phyloP scores from a whole-genome alignment of 2,329 filamentous ascomycete species.

The Fusarium sp. region DNA sequence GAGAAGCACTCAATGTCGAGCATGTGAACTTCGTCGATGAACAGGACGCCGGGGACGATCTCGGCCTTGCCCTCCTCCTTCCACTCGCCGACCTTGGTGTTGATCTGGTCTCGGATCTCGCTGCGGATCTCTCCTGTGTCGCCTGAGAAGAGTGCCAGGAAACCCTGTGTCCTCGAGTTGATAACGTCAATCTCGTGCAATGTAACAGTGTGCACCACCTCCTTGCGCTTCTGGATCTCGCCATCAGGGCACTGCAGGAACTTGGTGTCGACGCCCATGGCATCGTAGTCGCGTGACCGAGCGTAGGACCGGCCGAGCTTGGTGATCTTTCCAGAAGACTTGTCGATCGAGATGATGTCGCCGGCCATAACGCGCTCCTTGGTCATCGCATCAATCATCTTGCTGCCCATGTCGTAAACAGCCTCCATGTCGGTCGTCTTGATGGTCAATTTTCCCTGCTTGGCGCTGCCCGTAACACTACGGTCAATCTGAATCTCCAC shows the following conservation, averaged over 20 bases:
- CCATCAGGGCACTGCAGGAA: slow-evolving; percentile 98
- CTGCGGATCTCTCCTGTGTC: slow-evolving; percentile 98
- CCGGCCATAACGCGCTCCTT: slow-evolving; percentile 99
- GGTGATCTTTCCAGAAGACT: slow-evolving; percentile 97
- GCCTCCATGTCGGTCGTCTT: slow-evolving; percentile 99
- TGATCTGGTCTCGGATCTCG: slow-evolving; percentile 98
- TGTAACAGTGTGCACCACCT: slow-evolving; percentile 96
- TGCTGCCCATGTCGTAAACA: slow-evolving; percentile 98
- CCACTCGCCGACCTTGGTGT: slow-evolving; percentile 99
- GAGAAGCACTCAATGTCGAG: slow-evolving; percentile 99
- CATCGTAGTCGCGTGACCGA: slow-evolving; percentile 96
- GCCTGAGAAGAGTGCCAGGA: slow-evolving; percentile 95
- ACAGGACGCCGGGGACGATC: slow-evolving; percentile 95
- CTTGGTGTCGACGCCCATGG: slow-evolving; percentile 98
- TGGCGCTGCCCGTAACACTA: slow-evolving; percentile 94
- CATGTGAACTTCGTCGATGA: slow-evolving; percentile 99
- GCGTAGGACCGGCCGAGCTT: slow-evolving; percentile 97
- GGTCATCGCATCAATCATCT: slow-evolving; percentile 99
- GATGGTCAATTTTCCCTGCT: slow-evolving; percentile 98
- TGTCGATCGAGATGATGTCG: slow-evolving; percentile 98
- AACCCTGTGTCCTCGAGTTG: slow-evolving; percentile 98
- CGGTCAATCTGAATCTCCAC: slow-evolving; percentile 99
- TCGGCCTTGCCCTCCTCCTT: slow-evolving; percentile 99
- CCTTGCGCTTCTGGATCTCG: slow-evolving; percentile 95
- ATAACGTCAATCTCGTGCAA: slow-evolving; percentile 99